Evolutionary conservation across 2,329 filamentous ascomycete species (phyloP), one percentile per base, ranked within the genome.

Genomic region (Cercospora sp.): DNA sequence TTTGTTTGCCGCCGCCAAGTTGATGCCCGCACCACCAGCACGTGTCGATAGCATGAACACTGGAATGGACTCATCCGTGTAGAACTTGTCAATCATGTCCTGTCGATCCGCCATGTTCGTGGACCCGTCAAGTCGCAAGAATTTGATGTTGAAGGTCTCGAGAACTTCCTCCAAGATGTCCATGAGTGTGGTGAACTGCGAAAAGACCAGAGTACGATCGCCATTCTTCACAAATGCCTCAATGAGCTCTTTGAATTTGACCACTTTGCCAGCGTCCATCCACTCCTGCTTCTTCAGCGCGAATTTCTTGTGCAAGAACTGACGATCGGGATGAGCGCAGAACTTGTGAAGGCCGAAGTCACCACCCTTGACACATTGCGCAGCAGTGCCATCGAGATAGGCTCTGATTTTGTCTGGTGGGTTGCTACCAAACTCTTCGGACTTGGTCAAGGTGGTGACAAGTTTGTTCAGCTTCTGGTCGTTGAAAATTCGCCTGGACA

Each of bases 21-120:
- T 99, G 82, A 99, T 96, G 48, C 95, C 95, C 0, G 94, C 95
- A n/a, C 95, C 95, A 63, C 95, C 95, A 0, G 94, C 94, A 68
- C 93, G 94, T 0, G 95, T 99, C 0, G 92, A 95, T 5, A 99
- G 87, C 72, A 99, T 86, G 79, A 99, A 99, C 0, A 96, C 93
- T 0, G 93, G 90, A 63, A 98, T 96, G 2, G 86, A 84, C 0
- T 85, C 81, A 75, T 96, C 87, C 2, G 87, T 81, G 74, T 93
- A 90, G 84, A 96, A 99, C 53, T 91, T 86, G 79, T 99, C 91
- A 72, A 98, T 93, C 71, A 97, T 87, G 3, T 90, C 87, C 79
- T 98, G 95, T 8, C 95, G 91, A 66, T 93, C 89, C 16, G 90
- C 85, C 64, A 97, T 94, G 57, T 88, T 88, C 6, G 93, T 97